These are phyloP conservation scores for Plasmodiophora brassicae DNA, from an alignment of 208 protist species.

Conservation along the genomic window DNA sequence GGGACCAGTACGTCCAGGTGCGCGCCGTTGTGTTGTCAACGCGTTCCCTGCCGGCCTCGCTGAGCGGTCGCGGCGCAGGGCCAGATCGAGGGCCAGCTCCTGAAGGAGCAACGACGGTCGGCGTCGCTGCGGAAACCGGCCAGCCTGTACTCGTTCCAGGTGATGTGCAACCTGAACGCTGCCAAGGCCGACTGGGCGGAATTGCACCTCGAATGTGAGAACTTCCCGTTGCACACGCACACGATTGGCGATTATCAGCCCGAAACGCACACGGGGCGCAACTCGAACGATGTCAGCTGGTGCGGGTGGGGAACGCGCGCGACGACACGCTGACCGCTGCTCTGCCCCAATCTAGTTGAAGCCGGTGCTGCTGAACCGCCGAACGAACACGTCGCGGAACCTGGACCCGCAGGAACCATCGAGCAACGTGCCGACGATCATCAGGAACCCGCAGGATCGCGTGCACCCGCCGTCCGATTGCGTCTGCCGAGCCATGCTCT, in stretches of 20 bases:
- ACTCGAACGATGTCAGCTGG: background rate
- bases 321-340: background rate
- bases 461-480: background rate
- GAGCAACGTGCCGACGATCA: background rate
- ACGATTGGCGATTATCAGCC: constrained; percentile 10
- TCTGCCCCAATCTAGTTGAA: background rate
- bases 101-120: constrained; percentile 4
- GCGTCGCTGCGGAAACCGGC: background rate
- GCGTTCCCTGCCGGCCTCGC: no score
- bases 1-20: constrained; percentile 27
- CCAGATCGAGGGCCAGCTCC: background rate
- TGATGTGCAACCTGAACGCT: background rate
- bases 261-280: background rate
- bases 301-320: background rate
- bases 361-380: no score
- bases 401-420: background rate
- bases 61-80: background rate
- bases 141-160: background rate
- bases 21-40: no score
- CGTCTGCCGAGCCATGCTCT: background rate
- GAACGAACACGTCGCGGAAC: background rate
- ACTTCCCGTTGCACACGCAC: constrained; percentile 26
- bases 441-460: background rate
- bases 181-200: background rate
- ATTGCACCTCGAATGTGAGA: background rate